These are phyloP conservation scores for Eucalyptus curtisii DNA, from an alignment of 345 rosid species.

Conservation along the genomic window DNA sequence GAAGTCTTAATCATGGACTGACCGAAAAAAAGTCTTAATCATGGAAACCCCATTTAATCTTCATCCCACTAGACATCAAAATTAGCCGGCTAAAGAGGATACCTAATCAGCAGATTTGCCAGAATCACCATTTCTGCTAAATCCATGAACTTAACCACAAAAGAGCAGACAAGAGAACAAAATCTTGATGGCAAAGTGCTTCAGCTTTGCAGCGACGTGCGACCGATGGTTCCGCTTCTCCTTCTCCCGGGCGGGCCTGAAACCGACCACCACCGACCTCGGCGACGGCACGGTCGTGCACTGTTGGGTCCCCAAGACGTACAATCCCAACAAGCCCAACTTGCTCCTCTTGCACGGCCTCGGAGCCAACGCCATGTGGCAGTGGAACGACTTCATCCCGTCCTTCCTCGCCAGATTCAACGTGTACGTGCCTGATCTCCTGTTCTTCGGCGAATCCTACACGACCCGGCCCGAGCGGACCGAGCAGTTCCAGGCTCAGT, in stretches of 20 bases:
- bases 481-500: constrained; percentile 1
- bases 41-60: neutral
- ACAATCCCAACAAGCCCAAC: neutral
- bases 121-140: neutral
- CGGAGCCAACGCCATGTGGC: constrained; percentile 9
- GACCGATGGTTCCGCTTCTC: constrained; percentile 49
- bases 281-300: neutral
- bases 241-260: constrained; percentile 47
- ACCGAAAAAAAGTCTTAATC: no score
- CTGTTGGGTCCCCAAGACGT: constrained; percentile 1
- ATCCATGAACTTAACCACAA: neutral
- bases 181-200: constrained; percentile 14
- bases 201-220: constrained; percentile 53
- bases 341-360: constrained; percentile 9
- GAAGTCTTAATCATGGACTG: neutral
- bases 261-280: constrained; percentile 7
- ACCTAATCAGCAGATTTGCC: neutral
- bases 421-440: constrained; percentile 4
- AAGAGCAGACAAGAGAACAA: neutral
- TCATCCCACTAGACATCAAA: neutral
- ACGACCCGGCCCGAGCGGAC: neutral
- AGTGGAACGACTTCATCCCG: neutral
- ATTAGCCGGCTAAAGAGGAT: neutral
- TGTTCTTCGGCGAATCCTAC: constrained; percentile 10
- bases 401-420: neutral